Evolutionary conservation across 129 eudicot genomes (phyloP).

Genomic region (Saussurea involucrata): DNA sequence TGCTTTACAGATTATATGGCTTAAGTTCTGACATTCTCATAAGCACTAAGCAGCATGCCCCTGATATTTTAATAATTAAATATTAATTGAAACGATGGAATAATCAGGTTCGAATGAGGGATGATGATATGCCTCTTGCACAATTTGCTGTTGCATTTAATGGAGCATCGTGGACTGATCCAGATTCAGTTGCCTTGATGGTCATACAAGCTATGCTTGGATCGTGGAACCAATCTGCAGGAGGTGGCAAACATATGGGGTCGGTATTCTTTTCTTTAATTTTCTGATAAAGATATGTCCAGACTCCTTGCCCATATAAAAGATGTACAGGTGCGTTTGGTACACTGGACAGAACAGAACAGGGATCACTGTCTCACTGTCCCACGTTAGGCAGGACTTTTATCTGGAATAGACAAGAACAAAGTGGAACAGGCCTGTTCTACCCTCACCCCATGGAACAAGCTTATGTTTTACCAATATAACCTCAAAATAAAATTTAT

Average conservation of each 20-base stretch:
- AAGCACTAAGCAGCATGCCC: not conserved
- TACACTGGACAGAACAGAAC: too few relatives aligned
- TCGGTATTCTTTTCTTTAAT: conserved; percentile 15
- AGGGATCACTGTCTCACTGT: too few relatives aligned
- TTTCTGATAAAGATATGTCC: not conserved
- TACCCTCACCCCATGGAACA: too few relatives aligned
- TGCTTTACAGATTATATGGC: conserved; percentile 11
- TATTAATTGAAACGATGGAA: conserved; percentile 2
- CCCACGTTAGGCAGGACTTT: too few relatives aligned
- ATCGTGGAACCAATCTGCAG: conserved; percentile 58
- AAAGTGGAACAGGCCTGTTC: too few relatives aligned
- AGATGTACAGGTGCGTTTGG: too few relatives aligned
- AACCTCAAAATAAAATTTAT: too few relatives aligned
- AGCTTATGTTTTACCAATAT: too few relatives aligned
- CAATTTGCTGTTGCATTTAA: conserved; percentile 79
- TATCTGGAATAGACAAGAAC: too few relatives aligned
- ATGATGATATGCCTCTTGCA: conserved; percentile 73
- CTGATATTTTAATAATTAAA: not conserved
- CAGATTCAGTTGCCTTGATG: conserved; percentile 80
- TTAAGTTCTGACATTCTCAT: not conserved
- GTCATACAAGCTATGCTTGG: conserved; percentile 81
- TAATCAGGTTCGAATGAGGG: conserved; percentile 66
- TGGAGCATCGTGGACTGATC: conserved; percentile 82
- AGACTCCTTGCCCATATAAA: not conserved
- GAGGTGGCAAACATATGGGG: conserved; percentile 86